Percentiles rank a stretch among this genome's conserved stretches.
Conservation (phyloP, 306 rosid genomes). For the Malus orientalis region DNA sequence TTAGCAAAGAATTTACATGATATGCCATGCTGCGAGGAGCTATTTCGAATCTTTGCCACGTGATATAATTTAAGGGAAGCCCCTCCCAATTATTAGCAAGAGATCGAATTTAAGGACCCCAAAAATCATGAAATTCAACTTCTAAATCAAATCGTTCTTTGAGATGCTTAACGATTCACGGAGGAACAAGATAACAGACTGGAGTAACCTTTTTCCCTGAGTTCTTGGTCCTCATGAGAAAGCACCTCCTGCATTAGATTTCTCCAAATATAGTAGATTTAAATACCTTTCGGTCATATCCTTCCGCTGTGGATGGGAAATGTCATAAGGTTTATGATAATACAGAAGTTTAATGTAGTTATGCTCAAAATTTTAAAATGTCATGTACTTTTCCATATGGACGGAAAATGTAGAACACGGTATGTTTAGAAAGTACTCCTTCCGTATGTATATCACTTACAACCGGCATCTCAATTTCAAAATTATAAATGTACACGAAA, state of each 20-base stretch:
- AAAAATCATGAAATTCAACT: not conserved
- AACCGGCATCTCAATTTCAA: slow-evolving; percentile 9
- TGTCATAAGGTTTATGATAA: not conserved
- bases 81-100: not conserved
- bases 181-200: not conserved
- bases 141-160: not conserved
- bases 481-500: not conserved
- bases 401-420: not conserved
- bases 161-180: not conserved
- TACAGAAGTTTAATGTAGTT: not conserved
- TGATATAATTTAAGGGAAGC: not conserved
- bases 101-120: not conserved
- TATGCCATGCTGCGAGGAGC: not conserved
- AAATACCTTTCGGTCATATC: not conserved
- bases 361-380: not conserved
- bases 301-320: not conserved
- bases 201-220: not conserved
- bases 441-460: slow-evolving; percentile 14
- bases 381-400: not conserved
- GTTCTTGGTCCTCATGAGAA: not conserved
- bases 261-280: not conserved
- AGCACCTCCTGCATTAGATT: not conserved
- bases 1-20: not conserved
- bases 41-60: not conserved
- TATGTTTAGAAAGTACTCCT: not conserved